These are phyloP conservation scores for Purshia tridentata DNA, from an alignment of 306 rosid genomes.

Conservation along the genomic window DNA sequence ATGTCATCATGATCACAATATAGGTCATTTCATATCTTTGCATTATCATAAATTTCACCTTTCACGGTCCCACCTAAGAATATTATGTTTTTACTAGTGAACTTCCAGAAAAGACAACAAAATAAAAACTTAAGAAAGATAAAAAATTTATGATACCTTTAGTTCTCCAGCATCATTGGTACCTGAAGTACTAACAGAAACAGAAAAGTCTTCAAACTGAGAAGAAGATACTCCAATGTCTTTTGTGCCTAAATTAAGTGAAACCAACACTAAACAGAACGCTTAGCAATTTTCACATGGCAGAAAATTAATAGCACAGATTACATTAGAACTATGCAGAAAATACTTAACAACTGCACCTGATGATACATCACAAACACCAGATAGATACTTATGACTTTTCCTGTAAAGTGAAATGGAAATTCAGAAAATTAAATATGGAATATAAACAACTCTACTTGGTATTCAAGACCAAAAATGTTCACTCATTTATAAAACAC, in stretches of 20 bases:
- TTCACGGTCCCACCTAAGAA: neutral
- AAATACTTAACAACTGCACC: conserved; percentile 35
- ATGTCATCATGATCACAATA: neutral
- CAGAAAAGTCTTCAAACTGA: conserved; percentile 56
- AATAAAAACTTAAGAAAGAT: neutral
- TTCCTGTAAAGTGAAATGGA: conserved; percentile 43
- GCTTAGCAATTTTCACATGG: neutral
- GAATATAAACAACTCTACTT: neutral
- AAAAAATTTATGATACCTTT: conserved; percentile 47
- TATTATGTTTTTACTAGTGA: neutral
- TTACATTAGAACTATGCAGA: neutral
- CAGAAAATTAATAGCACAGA: neutral
- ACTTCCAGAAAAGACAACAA: neutral
- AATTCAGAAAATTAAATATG: neutral
- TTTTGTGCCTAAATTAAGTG: conserved; percentile 27
- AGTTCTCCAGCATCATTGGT: conserved; percentile 42
- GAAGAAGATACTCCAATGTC: conserved; percentile 47
- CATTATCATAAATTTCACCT: neutral
- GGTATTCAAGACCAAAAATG: conserved; percentile 11
- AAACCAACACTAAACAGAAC: conserved; percentile 2
- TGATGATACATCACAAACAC: conserved; percentile 46
- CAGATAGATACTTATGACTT: conserved; percentile 29
- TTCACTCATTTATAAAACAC: neutral
- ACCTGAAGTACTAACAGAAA: conserved; percentile 35
- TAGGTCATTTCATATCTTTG: neutral